These are phyloP conservation scores for Pleurostoma richardsiae DNA, from an alignment of 2,329 filamentous ascomycete species.

Conservation along the genomic window DNA sequence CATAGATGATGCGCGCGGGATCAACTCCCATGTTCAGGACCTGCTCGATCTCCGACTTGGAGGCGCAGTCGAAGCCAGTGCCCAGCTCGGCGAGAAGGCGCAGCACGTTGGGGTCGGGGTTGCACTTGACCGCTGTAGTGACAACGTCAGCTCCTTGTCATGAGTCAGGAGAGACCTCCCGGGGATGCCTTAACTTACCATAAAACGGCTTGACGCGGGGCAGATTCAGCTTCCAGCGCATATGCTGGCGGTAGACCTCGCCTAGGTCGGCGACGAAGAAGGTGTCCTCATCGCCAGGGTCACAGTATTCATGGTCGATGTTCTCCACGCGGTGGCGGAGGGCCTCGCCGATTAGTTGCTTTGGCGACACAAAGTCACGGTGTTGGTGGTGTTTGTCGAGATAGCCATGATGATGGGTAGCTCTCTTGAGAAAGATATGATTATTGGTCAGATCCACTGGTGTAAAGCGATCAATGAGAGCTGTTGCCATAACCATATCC, in stretches of 20 bases:
- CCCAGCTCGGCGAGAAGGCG: constrained; percentile 83
- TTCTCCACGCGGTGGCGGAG: constrained; percentile 78
- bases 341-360: constrained; percentile 80
- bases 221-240: constrained; percentile 95
- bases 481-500: constrained; percentile 65
- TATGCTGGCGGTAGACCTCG: constrained; percentile 96
- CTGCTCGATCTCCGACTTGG: constrained; percentile 94
- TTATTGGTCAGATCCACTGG: constrained; percentile 45
- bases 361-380: constrained; percentile 50
- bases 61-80: constrained; percentile 96
- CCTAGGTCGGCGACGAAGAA: constrained; percentile 98
- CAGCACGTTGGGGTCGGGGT: constrained; percentile 86
- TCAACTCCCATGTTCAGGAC: constrained; percentile 78
- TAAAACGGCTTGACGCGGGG: constrained; percentile 94
- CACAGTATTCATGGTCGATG: constrained; percentile 84
- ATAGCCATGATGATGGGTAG: constrained; percentile 20
- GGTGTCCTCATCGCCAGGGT: constrained; percentile 89
- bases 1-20: constrained; percentile 93
- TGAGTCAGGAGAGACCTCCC: neutral
- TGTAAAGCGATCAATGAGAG: constrained; percentile 49
- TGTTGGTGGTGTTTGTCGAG: constrained; percentile 30
- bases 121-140: constrained; percentile 86
- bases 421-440: constrained; percentile 41
- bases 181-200: constrained; percentile 48
- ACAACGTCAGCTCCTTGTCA: too few relatives aligned